Conservation (phyloP, 2,329 filamentous ascomycete species). For the Aspergillus carbonarius region DNA sequence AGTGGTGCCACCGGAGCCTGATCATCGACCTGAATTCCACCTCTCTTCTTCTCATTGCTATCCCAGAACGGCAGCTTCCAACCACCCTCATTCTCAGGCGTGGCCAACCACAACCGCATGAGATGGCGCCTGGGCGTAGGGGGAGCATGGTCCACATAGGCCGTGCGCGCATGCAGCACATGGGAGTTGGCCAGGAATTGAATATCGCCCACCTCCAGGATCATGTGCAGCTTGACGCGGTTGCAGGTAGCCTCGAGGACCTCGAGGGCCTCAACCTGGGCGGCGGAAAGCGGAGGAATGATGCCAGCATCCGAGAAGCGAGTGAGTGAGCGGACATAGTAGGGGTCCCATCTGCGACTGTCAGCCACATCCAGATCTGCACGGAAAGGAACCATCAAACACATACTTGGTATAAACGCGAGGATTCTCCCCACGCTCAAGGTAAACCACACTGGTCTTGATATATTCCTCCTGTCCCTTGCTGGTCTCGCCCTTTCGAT, state of each 20-base stretch:
- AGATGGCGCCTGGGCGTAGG: slow-evolving; percentile 72
- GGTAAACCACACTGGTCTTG: slow-evolving; percentile 69
- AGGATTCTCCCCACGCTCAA: slow-evolving; percentile 66
- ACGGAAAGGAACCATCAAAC: neutral
- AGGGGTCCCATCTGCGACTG: slow-evolving; percentile 68
- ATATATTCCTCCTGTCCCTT: slow-evolving; percentile 74
- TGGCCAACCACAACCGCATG: slow-evolving; percentile 80
- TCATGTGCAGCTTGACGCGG: slow-evolving; percentile 74
- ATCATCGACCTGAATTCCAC: slow-evolving; percentile 84
- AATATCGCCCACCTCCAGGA: slow-evolving; percentile 82
- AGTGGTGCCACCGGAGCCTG: slow-evolving; percentile 71
- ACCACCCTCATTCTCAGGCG: slow-evolving; percentile 77
- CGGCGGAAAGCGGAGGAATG: slow-evolving; percentile 69
- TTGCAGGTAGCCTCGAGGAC: slow-evolving; percentile 76
- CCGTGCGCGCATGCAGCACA: slow-evolving; percentile 76
- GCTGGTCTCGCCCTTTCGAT: slow-evolving; percentile 81
- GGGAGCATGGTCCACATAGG: slow-evolving; percentile 70
- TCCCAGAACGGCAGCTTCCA: slow-evolving; percentile 84
- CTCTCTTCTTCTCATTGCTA: slow-evolving; percentile 78
- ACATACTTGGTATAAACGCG: slow-evolving; percentile 71
- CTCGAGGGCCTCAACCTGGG: slow-evolving; percentile 65
- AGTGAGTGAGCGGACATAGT: slow-evolving; percentile 74
- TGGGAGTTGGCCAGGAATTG: slow-evolving; percentile 83
- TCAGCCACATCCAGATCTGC: too few relatives aligned
- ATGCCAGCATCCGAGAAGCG: slow-evolving; percentile 72